These are phyloP conservation scores for Colletotrichum magnum DNA, from an alignment of 2,329 filamentous ascomycete genomes.

Conservation along the genomic window DNA sequence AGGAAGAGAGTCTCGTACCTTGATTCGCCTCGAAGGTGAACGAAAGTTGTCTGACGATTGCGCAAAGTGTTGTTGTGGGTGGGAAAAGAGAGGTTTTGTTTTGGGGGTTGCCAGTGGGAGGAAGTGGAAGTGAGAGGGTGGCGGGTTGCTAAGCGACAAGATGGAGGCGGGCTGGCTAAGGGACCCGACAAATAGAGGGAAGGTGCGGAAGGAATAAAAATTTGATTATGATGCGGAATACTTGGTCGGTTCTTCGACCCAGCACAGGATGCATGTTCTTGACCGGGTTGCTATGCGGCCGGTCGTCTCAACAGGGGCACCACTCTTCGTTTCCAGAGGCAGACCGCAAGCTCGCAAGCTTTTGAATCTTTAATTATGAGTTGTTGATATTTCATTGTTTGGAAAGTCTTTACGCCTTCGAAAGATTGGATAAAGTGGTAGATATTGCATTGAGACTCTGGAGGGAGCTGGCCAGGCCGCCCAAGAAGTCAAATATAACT, in stretches of 20 bases:
- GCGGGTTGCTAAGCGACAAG: not conserved
- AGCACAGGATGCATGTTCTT: not conserved
- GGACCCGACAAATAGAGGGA: not conserved
- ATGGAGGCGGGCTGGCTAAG: not conserved
- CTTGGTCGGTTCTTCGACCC: not conserved
- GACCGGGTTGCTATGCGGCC: too few relatives aligned
- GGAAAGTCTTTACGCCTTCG: too few relatives aligned
- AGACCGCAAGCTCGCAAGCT: too few relatives aligned
- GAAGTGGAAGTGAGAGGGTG: not conserved
- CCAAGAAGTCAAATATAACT: too few relatives aligned
- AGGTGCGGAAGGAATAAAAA: not conserved
- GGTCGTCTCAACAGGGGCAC: not conserved
- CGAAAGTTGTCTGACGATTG: slow-evolving; percentile 19
- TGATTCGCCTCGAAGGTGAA: slow-evolving; percentile 1
- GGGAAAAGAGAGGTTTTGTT: slow-evolving; percentile 4
- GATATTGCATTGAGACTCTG: too few relatives aligned
- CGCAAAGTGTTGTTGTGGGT: slow-evolving; percentile 8
- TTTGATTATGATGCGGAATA: not conserved
- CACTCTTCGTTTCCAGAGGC: too few relatives aligned
- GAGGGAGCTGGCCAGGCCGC: too few relatives aligned
- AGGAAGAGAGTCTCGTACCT: slow-evolving; percentile 8
- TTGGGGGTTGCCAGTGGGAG: not conserved
- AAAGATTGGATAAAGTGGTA: too few relatives aligned
- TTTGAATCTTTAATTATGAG: too few relatives aligned
- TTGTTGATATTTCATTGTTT: too few relatives aligned